phyloP scores from a whole-genome alignment of 345 rosid genomes.

The Lepidium sativum region DNA sequence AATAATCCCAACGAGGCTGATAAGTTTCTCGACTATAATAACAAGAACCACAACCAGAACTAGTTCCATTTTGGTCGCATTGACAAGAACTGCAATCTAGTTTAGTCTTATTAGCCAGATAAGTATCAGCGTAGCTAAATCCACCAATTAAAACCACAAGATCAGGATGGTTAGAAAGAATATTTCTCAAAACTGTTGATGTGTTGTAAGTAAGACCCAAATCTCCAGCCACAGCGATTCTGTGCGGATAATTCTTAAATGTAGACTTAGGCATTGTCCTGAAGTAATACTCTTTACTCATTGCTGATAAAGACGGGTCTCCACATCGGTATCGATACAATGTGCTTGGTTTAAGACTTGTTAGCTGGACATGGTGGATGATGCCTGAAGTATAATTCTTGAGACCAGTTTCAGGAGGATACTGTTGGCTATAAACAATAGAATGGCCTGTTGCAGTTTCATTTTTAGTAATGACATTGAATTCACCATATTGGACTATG shows the following conservation, averaged over 20 bases:
- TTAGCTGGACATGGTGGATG: constrained; percentile 77
- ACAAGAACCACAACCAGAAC: constrained; percentile 9
- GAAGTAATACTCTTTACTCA: constrained; percentile 49
- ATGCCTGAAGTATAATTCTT: constrained; percentile 77
- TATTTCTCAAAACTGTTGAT: constrained; percentile 47
- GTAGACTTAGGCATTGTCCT: constrained; percentile 65
- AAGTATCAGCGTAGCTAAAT: constrained; percentile 66
- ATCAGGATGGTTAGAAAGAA: constrained; percentile 68
- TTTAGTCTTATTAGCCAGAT: constrained; percentile 52
- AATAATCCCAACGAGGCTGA: constrained; percentile 98
- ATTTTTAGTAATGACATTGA: constrained; percentile 10
- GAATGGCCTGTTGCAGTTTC: constrained; percentile 43
- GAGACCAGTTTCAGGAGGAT: constrained; percentile 43
- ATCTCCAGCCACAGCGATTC: constrained; percentile 71
- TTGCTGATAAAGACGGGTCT: constrained; percentile 50
- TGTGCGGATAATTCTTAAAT: constrained; percentile 46
- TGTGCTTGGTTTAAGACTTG: constrained; percentile 50
- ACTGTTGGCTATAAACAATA: constrained; percentile 53
- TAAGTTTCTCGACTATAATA: constrained; percentile 34
- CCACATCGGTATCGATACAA: constrained; percentile 62
- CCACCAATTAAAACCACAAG: constrained; percentile 77
- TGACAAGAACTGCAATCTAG: constrained; percentile 42
- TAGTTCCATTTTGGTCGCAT: neutral
- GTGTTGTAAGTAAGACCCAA: constrained; percentile 83
- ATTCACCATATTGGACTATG: constrained; percentile 50